Percentiles rank a stretch among this genome's conserved stretches.
Evolutionary conservation across 2,329 filamentous ascomycete genomes (phyloP).

Genomic region (Verticillium klebahnii): DNA sequence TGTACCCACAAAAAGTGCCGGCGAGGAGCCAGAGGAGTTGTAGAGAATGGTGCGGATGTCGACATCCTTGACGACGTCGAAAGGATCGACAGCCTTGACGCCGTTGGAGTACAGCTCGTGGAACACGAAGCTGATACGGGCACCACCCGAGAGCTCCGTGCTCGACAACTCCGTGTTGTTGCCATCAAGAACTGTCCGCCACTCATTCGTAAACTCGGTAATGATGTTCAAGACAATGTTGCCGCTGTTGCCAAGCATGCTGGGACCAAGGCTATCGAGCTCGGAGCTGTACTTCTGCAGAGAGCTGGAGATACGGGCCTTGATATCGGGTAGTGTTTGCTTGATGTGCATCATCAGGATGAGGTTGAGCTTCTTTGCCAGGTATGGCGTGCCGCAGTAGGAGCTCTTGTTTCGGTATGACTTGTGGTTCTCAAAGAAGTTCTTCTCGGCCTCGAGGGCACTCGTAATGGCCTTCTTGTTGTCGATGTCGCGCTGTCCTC

Average conservation of each 20-base stretch:
- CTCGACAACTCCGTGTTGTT: slow-evolving; percentile 96
- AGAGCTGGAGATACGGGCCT: slow-evolving; percentile 90
- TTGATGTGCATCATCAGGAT: slow-evolving; percentile 99
- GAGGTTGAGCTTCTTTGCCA: slow-evolving; percentile 93
- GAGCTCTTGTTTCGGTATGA: slow-evolving; percentile 98
- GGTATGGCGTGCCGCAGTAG: slow-evolving; percentile 96
- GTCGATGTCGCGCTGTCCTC: slow-evolving; percentile 96
- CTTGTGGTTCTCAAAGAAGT: slow-evolving; percentile 98
- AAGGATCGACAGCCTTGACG: slow-evolving; percentile 95
- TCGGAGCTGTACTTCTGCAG: slow-evolving; percentile 87
- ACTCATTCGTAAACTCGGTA: slow-evolving; percentile 97
- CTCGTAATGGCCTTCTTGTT: slow-evolving; percentile 93
- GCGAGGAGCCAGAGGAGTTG: slow-evolving; percentile 98
- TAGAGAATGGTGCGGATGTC: slow-evolving; percentile 96
- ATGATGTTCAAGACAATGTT: slow-evolving; percentile 99
- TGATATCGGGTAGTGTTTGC: slow-evolving; percentile 97
- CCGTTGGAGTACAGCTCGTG: slow-evolving; percentile 97
- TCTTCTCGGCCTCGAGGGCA: slow-evolving; percentile 89
- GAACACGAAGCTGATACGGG: slow-evolving; percentile 98
- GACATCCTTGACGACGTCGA: slow-evolving; percentile 94
- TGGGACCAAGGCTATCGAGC: slow-evolving; percentile 79
- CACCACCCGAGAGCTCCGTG: slow-evolving; percentile 89
- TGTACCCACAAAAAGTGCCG: slow-evolving; percentile 93
- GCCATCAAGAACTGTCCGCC: slow-evolving; percentile 90
- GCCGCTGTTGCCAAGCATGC: slow-evolving; percentile 89